phyloP scores from a whole-genome alignment of 495 filamentous ascomycete genomes.

The Cenococcum geophilum region DNA sequence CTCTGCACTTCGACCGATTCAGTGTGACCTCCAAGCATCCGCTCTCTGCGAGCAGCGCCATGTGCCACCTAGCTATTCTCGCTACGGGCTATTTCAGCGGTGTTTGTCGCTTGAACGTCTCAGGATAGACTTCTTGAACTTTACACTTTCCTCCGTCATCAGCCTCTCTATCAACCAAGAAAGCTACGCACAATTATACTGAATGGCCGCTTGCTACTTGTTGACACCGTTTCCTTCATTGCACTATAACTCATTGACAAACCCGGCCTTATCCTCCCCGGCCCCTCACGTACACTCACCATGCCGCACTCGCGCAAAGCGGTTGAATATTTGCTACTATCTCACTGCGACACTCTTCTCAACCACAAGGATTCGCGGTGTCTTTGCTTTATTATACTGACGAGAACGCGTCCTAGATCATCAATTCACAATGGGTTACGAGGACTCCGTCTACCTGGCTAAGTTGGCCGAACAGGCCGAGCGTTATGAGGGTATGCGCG shows the following conservation, averaged over 20 bases:
- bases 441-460: conserved; percentile 98
- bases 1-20: background rate
- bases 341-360: background rate
- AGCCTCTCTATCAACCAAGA: conserved; percentile 4
- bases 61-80: background rate
- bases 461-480: conserved; percentile 99
- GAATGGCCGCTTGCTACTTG: background rate
- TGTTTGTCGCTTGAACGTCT: conserved; percentile 4
- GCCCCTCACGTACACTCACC: background rate
- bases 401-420: conserved; percentile 7
- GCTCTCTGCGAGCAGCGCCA: background rate
- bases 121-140: conserved; percentile 8
- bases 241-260: conserved; percentile 1
- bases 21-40: background rate
- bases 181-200: background rate
- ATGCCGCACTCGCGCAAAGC: conserved; percentile 14
- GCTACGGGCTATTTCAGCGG: background rate
- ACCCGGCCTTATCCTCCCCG: background rate
- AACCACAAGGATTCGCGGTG: background rate
- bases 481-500: conserved; percentile 91
- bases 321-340: background rate
- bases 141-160: conserved; percentile 6
- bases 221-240: background rate
- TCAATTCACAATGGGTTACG: conserved; percentile 83
- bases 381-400: background rate